A percentile compares a stretch with the other conserved stretches of the same genome.
Evolutionary conservation across 139 green algal genomes (phyloP).

Genomic region (Auxenochlorella protothecoides): DNA sequence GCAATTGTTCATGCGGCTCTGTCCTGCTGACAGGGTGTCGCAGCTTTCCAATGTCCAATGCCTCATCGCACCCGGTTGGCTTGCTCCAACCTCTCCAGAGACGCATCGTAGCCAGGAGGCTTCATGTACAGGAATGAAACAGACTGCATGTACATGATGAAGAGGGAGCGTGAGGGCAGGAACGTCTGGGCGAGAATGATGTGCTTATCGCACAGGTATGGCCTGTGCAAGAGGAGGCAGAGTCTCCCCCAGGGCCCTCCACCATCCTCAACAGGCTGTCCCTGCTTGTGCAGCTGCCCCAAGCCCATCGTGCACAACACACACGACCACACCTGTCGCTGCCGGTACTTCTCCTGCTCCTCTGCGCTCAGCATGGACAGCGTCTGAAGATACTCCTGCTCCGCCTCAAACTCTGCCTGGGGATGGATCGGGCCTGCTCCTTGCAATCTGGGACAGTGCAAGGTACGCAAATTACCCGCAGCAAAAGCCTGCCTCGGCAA

Average conservation of each 20-base stretch:
- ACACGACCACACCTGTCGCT: slow-evolving; percentile 20
- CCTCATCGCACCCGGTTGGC: slow-evolving; percentile 19
- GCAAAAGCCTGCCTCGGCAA: slow-evolving; percentile 13
- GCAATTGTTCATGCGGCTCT: neutral
- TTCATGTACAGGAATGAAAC: slow-evolving; percentile 64
- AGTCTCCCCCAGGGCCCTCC: too few species aligned
- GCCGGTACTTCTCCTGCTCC: slow-evolving; percentile 42
- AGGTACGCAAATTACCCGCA: neutral
- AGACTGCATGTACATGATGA: neutral
- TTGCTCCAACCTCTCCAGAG: slow-evolving; percentile 29
- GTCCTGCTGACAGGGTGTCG: neutral
- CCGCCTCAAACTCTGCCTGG: slow-evolving; percentile 67
- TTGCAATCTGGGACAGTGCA: too few species aligned
- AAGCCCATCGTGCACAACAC: neutral
- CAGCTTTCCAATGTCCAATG: neutral
- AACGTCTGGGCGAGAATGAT: neutral
- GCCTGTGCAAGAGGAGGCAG: too few species aligned
- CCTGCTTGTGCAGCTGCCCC: neutral
- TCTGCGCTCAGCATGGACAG: slow-evolving; percentile 47
- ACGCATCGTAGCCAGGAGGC: slow-evolving; percentile 62
- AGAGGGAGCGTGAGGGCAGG: neutral
- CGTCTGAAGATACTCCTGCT: slow-evolving; percentile 58
- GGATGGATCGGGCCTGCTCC: slow-evolving; percentile 1
- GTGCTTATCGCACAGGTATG: too few species aligned
- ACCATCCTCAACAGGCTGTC: too few species aligned